These are phyloP conservation scores for Sanguinoderma infundibulare DNA, from an alignment of 1,284 basidiomycete genomes.

Conservation along the genomic window DNA sequence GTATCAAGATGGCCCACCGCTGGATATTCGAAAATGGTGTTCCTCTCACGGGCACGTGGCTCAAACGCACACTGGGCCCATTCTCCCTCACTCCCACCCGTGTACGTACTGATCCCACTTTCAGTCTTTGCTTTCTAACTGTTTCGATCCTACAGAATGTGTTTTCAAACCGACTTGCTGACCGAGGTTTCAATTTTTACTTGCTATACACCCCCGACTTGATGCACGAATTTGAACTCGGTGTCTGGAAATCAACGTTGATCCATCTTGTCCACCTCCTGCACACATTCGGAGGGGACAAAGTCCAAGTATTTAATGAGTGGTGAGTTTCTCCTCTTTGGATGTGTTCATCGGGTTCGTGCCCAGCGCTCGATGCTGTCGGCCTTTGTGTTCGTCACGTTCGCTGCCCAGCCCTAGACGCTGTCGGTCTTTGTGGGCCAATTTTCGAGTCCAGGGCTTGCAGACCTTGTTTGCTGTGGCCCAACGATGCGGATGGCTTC, in stretches of 20 bases:
- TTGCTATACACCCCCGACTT: constrained; percentile 38
- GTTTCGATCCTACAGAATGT: constrained; percentile 16
- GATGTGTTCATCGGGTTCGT: no score
- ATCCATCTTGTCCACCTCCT: constrained; percentile 17
- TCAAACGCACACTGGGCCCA: neutral
- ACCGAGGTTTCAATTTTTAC: constrained; percentile 35
- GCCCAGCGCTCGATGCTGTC: no score
- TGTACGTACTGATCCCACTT: neutral
- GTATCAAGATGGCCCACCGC: no score
- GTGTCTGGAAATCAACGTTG: constrained; percentile 34
- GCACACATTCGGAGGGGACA: neutral
- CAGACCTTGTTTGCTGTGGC: no score
- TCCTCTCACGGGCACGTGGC: neutral
- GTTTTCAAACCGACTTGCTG: constrained; percentile 29
- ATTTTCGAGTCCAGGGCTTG: no score
- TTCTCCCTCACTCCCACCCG: neutral
- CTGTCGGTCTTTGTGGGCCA: no score
- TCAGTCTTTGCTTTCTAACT: constrained; percentile 35
- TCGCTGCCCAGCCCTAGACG: no score
- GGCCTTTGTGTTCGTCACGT: no score
- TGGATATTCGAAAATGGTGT: constrained; percentile 19
- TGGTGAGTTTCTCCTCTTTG: constrained; percentile 2
- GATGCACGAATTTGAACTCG: constrained; percentile 44
- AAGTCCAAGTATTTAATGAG: neutral
- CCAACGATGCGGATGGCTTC: no score